A percentile compares a stretch with the other conserved stretches of the same genome.
Conservation (phyloP, 176 grass and related monocot genomes). For the Hordeum marinum region DNA sequence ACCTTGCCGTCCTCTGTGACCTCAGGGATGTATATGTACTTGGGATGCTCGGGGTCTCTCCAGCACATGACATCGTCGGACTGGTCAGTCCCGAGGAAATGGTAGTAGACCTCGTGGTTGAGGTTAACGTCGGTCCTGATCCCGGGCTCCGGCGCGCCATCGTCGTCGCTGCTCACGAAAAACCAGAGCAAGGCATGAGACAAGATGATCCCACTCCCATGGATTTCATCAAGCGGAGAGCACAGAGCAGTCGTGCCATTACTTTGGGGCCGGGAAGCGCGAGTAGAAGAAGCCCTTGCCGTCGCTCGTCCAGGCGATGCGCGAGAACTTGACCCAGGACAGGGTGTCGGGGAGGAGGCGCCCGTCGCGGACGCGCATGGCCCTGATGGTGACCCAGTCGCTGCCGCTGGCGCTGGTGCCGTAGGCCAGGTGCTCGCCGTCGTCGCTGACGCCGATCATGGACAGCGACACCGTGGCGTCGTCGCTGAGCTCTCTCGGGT, state of each 20-base stretch:
- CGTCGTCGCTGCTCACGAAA: conserved; percentile 25
- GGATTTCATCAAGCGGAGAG: not conserved
- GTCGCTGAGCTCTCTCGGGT: conserved; percentile 72
- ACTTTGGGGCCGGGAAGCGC: conserved; percentile 78
- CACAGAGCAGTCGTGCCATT: not conserved
- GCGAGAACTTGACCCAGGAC: conserved; percentile 92
- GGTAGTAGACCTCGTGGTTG: conserved; percentile 78
- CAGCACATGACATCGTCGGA: conserved; percentile 77
- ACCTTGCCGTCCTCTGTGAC: conserved; percentile 92
- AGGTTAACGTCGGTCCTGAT: conserved; percentile 78
- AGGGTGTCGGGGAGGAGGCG: conserved; percentile 41
- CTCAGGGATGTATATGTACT: conserved; percentile 52
- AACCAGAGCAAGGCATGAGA: not conserved
- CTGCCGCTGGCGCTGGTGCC: conserved; percentile 81
- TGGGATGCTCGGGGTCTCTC: conserved; percentile 73
- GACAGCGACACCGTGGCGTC: conserved; percentile 82
- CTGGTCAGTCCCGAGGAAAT: conserved; percentile 85
- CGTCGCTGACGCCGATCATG: conserved; percentile 58
- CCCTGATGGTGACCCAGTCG: conserved; percentile 81
- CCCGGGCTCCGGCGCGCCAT: conserved; percentile 33
- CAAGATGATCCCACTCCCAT: not conserved
- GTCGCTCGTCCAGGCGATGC: conserved; percentile 73
- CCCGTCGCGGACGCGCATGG: conserved; percentile 60
- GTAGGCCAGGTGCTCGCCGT: conserved; percentile 79
- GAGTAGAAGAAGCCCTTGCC: conserved; percentile 88